phyloP scores from a whole-genome alignment of 2,329 filamentous ascomycete species.

The Calonectria pteridis region DNA sequence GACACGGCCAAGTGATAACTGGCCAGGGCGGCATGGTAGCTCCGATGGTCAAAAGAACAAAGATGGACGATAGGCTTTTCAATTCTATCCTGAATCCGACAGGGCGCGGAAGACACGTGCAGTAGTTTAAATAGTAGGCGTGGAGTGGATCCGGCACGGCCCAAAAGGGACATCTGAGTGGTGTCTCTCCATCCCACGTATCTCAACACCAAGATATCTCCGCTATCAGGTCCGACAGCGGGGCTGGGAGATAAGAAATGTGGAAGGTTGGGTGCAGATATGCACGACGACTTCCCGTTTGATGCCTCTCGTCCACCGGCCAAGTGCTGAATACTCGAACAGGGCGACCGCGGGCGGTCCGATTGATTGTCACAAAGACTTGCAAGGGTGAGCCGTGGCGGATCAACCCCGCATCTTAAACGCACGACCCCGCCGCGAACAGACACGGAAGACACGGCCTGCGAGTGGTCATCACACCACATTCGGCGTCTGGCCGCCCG shows the following conservation, averaged over 20 bases:
- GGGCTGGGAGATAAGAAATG: background rate
- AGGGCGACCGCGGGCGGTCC: background rate
- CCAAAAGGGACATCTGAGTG: background rate
- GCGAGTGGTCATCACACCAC: background rate
- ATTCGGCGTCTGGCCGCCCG: background rate
- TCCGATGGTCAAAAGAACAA: background rate
- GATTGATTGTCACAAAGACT: background rate
- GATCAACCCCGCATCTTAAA: slow-evolving; percentile 2
- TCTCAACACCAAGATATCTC: slow-evolving; percentile 9
- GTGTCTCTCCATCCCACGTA: background rate
- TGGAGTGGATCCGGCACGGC: background rate
- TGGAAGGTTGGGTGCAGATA: background rate
- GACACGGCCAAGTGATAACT: background rate
- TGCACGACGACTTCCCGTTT: too few species aligned
- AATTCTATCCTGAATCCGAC: background rate
- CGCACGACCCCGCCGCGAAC: background rate
- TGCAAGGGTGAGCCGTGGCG: background rate
- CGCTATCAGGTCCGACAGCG: background rate
- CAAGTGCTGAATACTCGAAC: background rate
- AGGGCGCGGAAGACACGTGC: slow-evolving; percentile 1
- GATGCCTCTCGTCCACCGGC: background rate
- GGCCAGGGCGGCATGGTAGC: background rate
- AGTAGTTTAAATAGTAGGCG: background rate
- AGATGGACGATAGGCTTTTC: background rate
- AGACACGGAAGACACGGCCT: background rate